Evolutionary conservation across 306 rosid genomes (phyloP).

Genomic region (Cyamopsis tetragonoloba): DNA sequence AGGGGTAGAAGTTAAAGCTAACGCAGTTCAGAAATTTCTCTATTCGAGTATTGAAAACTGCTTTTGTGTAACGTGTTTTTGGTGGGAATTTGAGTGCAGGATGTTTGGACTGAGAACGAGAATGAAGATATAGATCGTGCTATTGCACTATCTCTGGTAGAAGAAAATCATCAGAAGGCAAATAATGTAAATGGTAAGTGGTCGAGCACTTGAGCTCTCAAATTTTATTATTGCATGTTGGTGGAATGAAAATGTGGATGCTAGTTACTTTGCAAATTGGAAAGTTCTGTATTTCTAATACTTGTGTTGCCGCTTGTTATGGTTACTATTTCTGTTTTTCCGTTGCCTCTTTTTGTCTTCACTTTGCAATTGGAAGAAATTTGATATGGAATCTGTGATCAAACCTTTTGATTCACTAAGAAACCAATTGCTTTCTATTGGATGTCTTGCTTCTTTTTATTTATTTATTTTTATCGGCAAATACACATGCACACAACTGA

Average conservation of each 20-base stretch:
- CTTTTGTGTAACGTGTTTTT: slow-evolving; percentile 22
- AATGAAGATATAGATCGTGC: slow-evolving; percentile 84
- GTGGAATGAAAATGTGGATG: not conserved
- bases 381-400: not conserved
- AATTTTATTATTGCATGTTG: not conserved
- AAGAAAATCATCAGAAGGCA: slow-evolving; percentile 55
- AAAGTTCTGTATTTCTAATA: not conserved
- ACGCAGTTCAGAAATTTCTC: not conserved
- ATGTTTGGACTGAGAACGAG: slow-evolving; percentile 60
- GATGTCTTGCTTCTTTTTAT: not conserved
- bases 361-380: not conserved
- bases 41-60: not conserved
- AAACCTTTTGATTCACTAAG: not conserved
- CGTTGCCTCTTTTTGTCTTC: not conserved
- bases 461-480: too few relatives aligned
- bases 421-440: not conserved
- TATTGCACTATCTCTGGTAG: slow-evolving; percentile 75
- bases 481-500: too few relatives aligned
- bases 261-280: not conserved
- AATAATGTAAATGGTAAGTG: slow-evolving; percentile 67
- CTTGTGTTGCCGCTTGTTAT: not conserved
- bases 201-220: not conserved
- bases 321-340: slow-evolving; percentile 6
- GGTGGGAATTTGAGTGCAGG: slow-evolving; percentile 56
- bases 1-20: slow-evolving; percentile 45